Evolutionary conservation across 2,329 filamentous ascomycete species (phyloP), one percentile per base, ranked within the genome.

Genomic region (Dactylellina sp.): DNA sequence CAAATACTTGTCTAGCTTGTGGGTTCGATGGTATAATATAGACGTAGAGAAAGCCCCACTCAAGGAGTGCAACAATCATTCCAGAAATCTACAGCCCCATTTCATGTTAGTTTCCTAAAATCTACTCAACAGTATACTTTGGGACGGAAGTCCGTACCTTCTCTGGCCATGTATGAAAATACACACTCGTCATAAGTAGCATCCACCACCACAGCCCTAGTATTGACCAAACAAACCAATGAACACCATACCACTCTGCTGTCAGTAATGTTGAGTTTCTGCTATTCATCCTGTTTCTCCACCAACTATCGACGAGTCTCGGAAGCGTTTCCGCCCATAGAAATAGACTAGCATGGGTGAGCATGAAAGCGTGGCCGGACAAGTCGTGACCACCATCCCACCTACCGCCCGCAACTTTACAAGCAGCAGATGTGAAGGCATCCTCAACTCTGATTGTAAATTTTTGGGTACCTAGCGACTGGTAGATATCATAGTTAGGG

Each of bases 111-210:
- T n/a, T n/a, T n/a, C n/a, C n/a, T n/a, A n/a, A n/a, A n/a, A n/a
- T n/a, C n/a, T n/a, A n/a, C 16, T 39, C 6, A 35, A 50, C 1
- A 44, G 20, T 35, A 18, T 24, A n/a, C 12, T 25, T n/a, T 11
- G 22, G 22, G 25, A 1, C 24, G n/a, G n/a, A 25, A 49, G 35
- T 35, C n/a, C 85, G 79, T 78, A 91, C 90, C 89, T 98, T 99
- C 84, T 99, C 95, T 78, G 96, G 89, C 93, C 94, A 98, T 0
- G 95, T 99, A 81, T 99, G 95, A 79, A 99, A 99, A 85, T 94
- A 99, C 40, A 96, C 93, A 1, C 93, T 93, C 42, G 95, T 99
- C 95, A 99, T 99, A 75, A 98, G 85, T 80, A 99, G 82, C 95
- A 99, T 99, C 92, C 95, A 98, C 84, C 89, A 87, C 79, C 89